Percentiles rank a stretch among this genome's conserved stretches.
Conservation (phyloP, 2,329 filamentous ascomycete genomes). For the Diaporthe citriasiana region DNA sequence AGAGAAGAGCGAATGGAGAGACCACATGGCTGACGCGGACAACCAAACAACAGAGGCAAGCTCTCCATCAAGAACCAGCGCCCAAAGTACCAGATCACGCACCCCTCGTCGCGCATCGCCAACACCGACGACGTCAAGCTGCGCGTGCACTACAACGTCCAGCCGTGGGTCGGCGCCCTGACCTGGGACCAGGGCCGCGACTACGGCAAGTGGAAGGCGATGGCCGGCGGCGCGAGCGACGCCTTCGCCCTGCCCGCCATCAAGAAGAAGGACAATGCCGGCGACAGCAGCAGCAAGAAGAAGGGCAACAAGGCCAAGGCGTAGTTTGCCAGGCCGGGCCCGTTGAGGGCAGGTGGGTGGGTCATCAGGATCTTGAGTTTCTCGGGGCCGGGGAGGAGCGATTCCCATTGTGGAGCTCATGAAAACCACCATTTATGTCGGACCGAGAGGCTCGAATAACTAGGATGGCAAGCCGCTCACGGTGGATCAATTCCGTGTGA, state of each 20-base stretch:
- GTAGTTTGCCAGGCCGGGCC: too few species aligned
- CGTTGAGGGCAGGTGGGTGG: background rate
- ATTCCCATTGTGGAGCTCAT: background rate
- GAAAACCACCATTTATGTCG: too few species aligned
- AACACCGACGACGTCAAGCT: constrained; percentile 81
- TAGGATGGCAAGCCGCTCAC: too few species aligned
- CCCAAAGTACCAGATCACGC: constrained; percentile 97
- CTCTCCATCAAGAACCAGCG: constrained; percentile 86
- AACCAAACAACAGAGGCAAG: constrained; percentile 68
- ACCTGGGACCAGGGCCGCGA: constrained; percentile 80
- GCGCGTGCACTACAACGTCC: constrained; percentile 93
- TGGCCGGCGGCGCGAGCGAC: constrained; percentile 75
- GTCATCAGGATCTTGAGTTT: background rate
- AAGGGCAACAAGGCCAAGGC: constrained; percentile 23
- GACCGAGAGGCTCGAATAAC: background rate
- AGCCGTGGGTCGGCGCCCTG: constrained; percentile 93
- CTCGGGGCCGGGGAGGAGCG: background rate
- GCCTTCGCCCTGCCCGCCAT: constrained; percentile 75
- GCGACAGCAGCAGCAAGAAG: constrained; percentile 45
- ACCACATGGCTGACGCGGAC: background rate
- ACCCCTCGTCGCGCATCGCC: constrained; percentile 84
- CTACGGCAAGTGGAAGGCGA: constrained; percentile 73
- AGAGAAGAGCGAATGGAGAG: too few species aligned
- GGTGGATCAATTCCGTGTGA: background rate
- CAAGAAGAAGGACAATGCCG: constrained; percentile 67